Conservation (phyloP, 805 yeast genomes). For the Danielia oregonensis region DNA sequence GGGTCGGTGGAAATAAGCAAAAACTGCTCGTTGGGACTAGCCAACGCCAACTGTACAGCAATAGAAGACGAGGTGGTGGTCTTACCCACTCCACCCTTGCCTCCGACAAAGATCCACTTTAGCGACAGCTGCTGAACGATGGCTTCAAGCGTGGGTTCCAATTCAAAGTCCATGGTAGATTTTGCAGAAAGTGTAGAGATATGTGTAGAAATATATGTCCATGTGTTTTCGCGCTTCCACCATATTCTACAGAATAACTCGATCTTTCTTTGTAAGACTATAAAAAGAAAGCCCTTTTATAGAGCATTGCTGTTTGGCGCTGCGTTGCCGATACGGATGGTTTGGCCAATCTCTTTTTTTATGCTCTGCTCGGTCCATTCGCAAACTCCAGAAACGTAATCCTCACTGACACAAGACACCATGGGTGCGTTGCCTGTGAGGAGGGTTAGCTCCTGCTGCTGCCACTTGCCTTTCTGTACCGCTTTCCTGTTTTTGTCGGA, state of each 20-base stretch:
- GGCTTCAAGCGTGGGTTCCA: slow-evolving; percentile 70
- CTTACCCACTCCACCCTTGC: slow-evolving; percentile 99
- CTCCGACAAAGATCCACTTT: slow-evolving; percentile 98
- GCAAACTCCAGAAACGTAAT: slow-evolving; percentile 9
- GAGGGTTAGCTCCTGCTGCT: slow-evolving; percentile 1
- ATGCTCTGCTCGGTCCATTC: too few species aligned
- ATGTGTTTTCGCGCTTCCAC: too few species aligned
- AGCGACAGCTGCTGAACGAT: slow-evolving; percentile 60
- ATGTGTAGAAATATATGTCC: background rate
- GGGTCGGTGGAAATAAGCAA: slow-evolving; percentile 95
- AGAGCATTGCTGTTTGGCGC: too few species aligned
- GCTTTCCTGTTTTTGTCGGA: background rate
- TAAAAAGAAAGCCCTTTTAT: too few species aligned
- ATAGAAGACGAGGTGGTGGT: slow-evolving; percentile 96
- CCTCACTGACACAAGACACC: slow-evolving; percentile 13
- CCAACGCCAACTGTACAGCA: slow-evolving; percentile 87
- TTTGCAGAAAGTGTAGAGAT: too few species aligned
- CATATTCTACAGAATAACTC: too few species aligned
- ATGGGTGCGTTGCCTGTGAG: slow-evolving; percentile 8
- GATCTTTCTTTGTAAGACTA: too few species aligned
- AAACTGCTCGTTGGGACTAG: slow-evolving; percentile 76
- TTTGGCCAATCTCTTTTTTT: too few species aligned
- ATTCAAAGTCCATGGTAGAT: slow-evolving; percentile 48
- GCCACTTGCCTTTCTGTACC: slow-evolving; percentile 7
- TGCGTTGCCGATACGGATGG: too few species aligned